Evolutionary conservation across 805 yeast genomes (phyloP), one percentile per base, ranked within the genome.

Genomic region (Wickerhamiella hasegawae): DNA sequence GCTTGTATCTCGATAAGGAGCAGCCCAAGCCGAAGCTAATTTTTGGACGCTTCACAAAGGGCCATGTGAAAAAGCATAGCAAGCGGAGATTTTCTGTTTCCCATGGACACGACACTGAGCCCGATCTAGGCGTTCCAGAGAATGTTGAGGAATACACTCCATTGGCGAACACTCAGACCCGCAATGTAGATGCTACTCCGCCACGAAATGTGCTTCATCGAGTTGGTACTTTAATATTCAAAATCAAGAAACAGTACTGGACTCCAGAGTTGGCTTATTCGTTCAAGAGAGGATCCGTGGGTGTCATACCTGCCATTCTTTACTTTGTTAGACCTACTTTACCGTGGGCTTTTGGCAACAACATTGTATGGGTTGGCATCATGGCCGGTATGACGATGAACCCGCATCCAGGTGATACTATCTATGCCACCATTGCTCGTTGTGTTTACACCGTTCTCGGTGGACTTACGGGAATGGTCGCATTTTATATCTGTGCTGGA

Each of bases 181-280:
- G 59, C 16, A 41, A 52, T 34, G 56, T 57, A 3, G 57, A 53
- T 25, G 48, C 52, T 5, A 38, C 52, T 1, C 57, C 57, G 2
- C 56, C 58, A 2, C 41, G 54, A 22, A 40, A 34, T 12, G 16
- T 42, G 9, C 28, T 37, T 19, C 58, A 53, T 28, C 25, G 47
- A 3, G 10, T 45, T 6, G 58, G 58, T 26, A 21, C 30, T 4
- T 18, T 15, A 5, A 3, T 36, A 3, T 17, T n/a, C 18, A 9
- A 15, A n/a, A n/a, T 28, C 18, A 20, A 31, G 17, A 15, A 18
- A 20, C 9, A 8, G 1, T 4, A 32, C 4, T 15, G 12, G 18
- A 32, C 28, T 17, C 32, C 27, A 2, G 28, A 21, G 11, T 25
- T 21, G 5, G 11, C 22, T 5, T 36, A 22, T 18, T 3, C 27